Evolutionary conservation across 805 yeast genomes (phyloP).

Genomic region (Myxozyma kluyveri): DNA sequence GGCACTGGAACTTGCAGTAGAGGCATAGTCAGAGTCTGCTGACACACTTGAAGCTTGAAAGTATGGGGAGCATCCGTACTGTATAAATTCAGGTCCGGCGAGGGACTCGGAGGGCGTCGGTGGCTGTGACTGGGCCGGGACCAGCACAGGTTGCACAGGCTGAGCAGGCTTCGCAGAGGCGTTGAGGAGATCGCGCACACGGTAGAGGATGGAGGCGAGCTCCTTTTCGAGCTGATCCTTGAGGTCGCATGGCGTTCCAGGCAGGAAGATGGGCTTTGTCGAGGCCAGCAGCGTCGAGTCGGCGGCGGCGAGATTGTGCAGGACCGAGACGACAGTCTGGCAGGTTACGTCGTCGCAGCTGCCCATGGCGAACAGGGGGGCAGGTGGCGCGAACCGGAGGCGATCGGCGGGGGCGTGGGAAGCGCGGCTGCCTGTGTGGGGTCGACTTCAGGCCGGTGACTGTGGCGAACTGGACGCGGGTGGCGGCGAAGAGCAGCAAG

Average conservation of each 20-base stretch:
- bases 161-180: conserved; percentile 1
- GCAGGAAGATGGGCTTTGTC: conserved; percentile 27
- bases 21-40: neutral
- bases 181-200: conserved; percentile 24
- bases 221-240: conserved; percentile 30
- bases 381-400: too few species aligned
- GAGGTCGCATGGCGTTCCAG: conserved; percentile 29
- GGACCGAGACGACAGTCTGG: conserved; percentile 29
- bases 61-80: neutral
- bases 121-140: conserved; percentile 2
- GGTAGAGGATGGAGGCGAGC: conserved; percentile 27
- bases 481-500: conserved; percentile 12
- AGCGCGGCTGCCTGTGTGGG: too few species aligned
- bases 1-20: neutral
- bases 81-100: neutral
- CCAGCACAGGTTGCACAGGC: conserved; percentile 3
- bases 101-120: neutral
- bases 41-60: too few species aligned
- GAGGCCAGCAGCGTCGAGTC: conserved; percentile 27
- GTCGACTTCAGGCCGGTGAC: too few species aligned
- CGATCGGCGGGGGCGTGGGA: too few species aligned
- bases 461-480: conserved; percentile 9
- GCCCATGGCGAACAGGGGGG: conserved; percentile 21
- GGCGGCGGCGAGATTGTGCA: conserved; percentile 29
- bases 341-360: conserved; percentile 29